These are phyloP conservation scores for Musa schizocarpa DNA, from an alignment of 176 grass and related monocot genomes.

Conservation along the genomic window DNA sequence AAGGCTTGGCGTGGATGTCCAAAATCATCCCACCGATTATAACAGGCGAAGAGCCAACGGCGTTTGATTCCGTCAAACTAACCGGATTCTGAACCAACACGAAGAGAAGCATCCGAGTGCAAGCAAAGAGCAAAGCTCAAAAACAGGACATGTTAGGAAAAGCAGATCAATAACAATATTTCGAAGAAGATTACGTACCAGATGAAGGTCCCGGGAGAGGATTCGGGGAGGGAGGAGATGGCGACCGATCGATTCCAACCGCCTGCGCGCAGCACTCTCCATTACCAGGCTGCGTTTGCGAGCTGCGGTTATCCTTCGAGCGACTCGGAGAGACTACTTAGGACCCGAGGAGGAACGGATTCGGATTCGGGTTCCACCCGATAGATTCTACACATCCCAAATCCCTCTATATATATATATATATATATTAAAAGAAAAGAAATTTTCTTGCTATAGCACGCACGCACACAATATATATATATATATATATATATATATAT, in stretches of 20 bases:
- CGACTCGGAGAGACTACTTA: too few relatives aligned
- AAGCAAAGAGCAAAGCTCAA: background rate
- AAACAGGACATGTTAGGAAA: background rate
- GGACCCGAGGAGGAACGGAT: too few relatives aligned
- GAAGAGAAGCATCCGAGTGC: background rate
- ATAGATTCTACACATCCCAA: too few relatives aligned
- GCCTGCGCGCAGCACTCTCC: constrained; percentile 16
- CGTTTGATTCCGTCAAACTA: constrained; percentile 6
- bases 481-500: too few relatives aligned
- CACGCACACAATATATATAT: too few relatives aligned
- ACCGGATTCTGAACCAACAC: constrained; percentile 18
- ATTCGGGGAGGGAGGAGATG: constrained; percentile 26
- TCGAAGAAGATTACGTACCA: constrained; percentile 6
- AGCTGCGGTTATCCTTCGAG: too few relatives aligned
- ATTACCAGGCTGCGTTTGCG: background rate
- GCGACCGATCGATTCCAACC: constrained; percentile 37
- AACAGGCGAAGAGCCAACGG: constrained; percentile 19
- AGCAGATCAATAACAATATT: background rate
- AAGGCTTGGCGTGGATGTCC: constrained; percentile 62
- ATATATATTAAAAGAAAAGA: too few relatives aligned
- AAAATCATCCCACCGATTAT: constrained; percentile 68
- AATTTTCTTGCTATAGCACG: too few relatives aligned
- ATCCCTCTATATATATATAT: too few relatives aligned
- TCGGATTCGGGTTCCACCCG: too few relatives aligned
- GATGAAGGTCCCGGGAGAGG: constrained; percentile 2